Base-by-base conservation (phyloP, 106 monocot genomes). In the Dendrobium officinale region DNA sequence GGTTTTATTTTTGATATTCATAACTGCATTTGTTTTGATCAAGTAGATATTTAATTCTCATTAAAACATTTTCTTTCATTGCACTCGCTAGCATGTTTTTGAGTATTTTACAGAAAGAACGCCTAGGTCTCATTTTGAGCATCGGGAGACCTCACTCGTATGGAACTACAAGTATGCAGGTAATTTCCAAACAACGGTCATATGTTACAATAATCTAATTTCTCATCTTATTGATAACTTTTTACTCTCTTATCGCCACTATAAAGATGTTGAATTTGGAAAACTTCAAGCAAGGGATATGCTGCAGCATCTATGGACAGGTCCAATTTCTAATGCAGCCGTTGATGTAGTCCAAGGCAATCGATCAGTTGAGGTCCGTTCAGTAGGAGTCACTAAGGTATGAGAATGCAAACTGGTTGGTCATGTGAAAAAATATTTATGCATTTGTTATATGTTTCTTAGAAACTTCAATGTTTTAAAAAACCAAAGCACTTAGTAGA, bases 131-230 rank as follows among this genome's bases (percentile, higher is more conserved):
- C 97, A 98, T 88, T 98, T 98, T 80, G 97, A 98, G 77, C 94
- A 98, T 75, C 97, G 97, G 6, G 97, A 98, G 77, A 98, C 97
- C 5, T 98, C 97, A 59, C 92, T 98, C 81, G 90, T 98, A 11
- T 98, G 97, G 97, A 98, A 94, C 78, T 98, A 94, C 83, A 98
- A 98, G 79, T 94, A 98, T 82, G 97, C 97, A 64, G 97, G 97
- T 94, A 89, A 27, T 33, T 55, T 70, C 37, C 11, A 70, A 37
- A 70, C 70, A 37, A 70, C 37, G 70, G 37, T 3, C 2, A 3
- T 70, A 31, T 73, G 6, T 42, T n/a, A 26, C 66, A 41, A 55
- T 33, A 47, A 78, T 27, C 1, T 15, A 68, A 70, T 54, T 33
- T 55, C 22, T 2, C 33, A 42, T 6, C 5, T 1, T 75, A 27